Conservation (phyloP, 2,329 filamentous ascomycete species). For the Fusarium denticulatum region DNA sequence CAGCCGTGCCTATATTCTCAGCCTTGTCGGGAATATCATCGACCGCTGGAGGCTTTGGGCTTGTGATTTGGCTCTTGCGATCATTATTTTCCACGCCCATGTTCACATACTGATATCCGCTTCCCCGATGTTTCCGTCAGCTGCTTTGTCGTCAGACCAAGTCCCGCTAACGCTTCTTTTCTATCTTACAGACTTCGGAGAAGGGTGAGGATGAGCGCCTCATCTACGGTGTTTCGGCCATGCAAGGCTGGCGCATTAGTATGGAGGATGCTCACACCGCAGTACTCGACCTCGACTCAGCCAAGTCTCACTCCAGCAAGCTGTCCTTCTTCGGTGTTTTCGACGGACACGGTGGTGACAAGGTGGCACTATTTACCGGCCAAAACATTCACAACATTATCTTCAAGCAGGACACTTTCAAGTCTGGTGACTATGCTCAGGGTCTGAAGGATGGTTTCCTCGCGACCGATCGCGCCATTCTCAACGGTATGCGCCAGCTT, state of each 20-base stretch:
- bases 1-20: constrained; percentile 19
- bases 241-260: constrained; percentile 99
- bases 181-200: constrained; percentile 75
- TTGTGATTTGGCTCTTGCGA: not conserved
- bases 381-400: constrained; percentile 95
- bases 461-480: constrained; percentile 92
- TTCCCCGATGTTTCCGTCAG: constrained; percentile 27
- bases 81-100: not conserved
- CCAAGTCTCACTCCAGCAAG: constrained; percentile 74
- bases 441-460: constrained; percentile 97
- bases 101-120: constrained; percentile 17
- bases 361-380: constrained; percentile 92
- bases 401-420: constrained; percentile 93
- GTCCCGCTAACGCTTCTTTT: constrained; percentile 41
- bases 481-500: constrained; percentile 75
- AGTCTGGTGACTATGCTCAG: constrained; percentile 90
- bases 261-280: constrained; percentile 98
- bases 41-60: not conserved
- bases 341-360: constrained; percentile 96
- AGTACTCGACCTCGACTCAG: constrained; percentile 79
- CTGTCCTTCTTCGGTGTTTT: constrained; percentile 98
- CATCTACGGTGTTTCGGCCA: constrained; percentile 93
- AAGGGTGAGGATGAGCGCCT: constrained; percentile 92
- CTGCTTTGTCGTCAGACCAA: constrained; percentile 15
- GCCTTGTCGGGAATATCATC: not conserved